Conservation (phyloP, 1,284 basidiomycete genomes). For the Malassezia cuniculi region DNA sequence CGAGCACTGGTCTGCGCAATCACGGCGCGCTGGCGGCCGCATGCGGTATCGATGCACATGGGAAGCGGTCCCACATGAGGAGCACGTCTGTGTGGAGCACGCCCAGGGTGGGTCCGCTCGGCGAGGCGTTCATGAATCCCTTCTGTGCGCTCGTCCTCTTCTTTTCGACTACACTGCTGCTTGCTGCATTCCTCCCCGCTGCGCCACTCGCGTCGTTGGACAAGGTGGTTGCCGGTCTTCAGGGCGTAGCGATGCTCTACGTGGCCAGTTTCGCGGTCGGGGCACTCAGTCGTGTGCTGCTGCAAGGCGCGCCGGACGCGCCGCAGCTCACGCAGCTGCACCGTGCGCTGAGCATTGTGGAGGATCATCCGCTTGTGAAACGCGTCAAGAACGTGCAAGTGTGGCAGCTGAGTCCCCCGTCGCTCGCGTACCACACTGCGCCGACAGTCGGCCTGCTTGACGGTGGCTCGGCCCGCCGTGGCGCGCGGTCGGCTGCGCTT, state of each 20-base stretch:
- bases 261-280: conserved; percentile 32
- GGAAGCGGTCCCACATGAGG: conserved; percentile 6
- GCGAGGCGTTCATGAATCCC: conserved; percentile 33
- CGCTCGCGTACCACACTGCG: conserved; percentile 19
- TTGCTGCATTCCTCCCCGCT: conserved; percentile 29
- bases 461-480: conserved; percentile 16
- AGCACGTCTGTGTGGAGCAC: conserved; percentile 23
- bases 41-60: conserved; percentile 29
- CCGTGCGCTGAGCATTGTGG: conserved; percentile 20
- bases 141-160: conserved; percentile 40
- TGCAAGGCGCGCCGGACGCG: conserved; percentile 32
- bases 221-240: conserved; percentile 40
- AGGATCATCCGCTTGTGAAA: conserved; percentile 30
- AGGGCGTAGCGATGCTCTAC: conserved; percentile 38
- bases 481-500: conserved; percentile 29
- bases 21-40: conserved; percentile 36
- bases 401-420: conserved; percentile 41
- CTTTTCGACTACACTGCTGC: conserved; percentile 27
- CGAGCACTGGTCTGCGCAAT: conserved; percentile 34
- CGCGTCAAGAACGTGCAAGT: conserved; percentile 27
- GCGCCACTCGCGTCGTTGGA: conserved; percentile 39
- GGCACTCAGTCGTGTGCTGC: conserved; percentile 34
- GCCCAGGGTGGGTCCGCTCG: conserved; percentile 19
- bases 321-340: conserved; percentile 20
- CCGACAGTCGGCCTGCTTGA: conserved; percentile 17